Percentiles rank a stretch among this genome's conserved stretches.
Evolutionary conservation across 306 rosid species (phyloP).

Genomic region (Vigna angularis): DNA sequence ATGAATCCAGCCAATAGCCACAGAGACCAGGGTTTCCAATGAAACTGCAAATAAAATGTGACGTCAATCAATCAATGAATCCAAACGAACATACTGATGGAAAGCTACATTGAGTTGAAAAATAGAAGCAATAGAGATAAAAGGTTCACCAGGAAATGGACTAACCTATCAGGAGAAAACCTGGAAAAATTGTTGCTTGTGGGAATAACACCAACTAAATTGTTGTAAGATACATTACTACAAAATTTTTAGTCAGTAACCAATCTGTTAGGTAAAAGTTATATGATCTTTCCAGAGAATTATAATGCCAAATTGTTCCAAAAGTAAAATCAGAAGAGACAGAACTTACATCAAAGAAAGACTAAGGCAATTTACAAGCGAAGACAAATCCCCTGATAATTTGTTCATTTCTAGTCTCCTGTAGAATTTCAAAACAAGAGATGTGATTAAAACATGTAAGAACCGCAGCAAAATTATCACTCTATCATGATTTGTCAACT

Average conservation of each 20-base stretch:
- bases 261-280: neutral
- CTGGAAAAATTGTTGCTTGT: constrained; percentile 76
- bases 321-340: neutral
- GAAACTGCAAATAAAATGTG: constrained; percentile 54
- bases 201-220: constrained; percentile 74
- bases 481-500: neutral
- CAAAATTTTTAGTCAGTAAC: constrained; percentile 25
- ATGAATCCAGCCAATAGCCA: constrained; percentile 63
- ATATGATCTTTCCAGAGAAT: neutral
- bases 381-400: constrained; percentile 68
- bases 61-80: constrained; percentile 15
- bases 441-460: neutral
- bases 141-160: neutral
- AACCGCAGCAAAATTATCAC: neutral
- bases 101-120: neutral
- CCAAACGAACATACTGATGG: neutral
- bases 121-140: constrained; percentile 10
- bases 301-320: neutral
- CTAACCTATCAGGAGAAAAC: constrained; percentile 80
- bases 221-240: constrained; percentile 85
- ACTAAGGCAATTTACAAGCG: constrained; percentile 68
- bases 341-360: constrained; percentile 67
- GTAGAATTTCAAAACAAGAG: constrained; percentile 21
- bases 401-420: constrained; percentile 82
- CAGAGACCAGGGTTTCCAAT: constrained; percentile 80